phyloP scores from a whole-genome alignment of 1,139 yeast species.

The Pichia inconspicua region DNA sequence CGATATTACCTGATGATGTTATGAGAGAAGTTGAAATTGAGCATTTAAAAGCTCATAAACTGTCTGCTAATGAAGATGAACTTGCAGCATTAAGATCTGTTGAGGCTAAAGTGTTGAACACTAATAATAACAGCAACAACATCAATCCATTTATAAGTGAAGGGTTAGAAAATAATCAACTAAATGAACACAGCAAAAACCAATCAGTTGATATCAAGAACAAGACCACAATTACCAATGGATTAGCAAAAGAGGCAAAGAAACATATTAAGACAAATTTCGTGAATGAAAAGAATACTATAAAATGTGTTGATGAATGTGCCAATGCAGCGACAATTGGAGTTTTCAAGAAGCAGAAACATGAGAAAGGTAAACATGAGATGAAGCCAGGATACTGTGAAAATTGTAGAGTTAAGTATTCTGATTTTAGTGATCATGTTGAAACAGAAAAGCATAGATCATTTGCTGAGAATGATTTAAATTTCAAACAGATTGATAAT shows the following conservation, averaged over 20 bases:
- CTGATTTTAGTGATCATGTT: slow-evolving; percentile 72
- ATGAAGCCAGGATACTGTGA: slow-evolving; percentile 71
- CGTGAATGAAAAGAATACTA: neutral
- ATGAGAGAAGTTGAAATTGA: neutral
- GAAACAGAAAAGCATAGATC: slow-evolving; percentile 62
- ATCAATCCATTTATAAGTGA: slow-evolving; percentile 12
- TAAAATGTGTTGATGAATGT: neutral
- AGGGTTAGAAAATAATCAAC: slow-evolving; percentile 1
- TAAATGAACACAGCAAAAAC: neutral
- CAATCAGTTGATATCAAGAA: neutral
- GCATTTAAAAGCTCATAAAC: neutral
- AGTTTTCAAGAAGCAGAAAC: slow-evolving; percentile 7
- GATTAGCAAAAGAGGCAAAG: neutral
- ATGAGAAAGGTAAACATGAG: slow-evolving; percentile 15
- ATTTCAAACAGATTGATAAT: slow-evolving; percentile 72
- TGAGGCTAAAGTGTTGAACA: slow-evolving; percentile 9
- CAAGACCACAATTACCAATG: no score
- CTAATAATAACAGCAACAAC: neutral
- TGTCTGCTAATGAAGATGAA: slow-evolving; percentile 10
- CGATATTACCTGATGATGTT: neutral
- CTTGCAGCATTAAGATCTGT: slow-evolving; percentile 15
- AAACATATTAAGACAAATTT: neutral
- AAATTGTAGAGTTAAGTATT: slow-evolving; percentile 84
- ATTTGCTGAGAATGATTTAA: slow-evolving; percentile 66
- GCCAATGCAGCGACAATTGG: slow-evolving; percentile 5